A percentile compares a stretch with the other conserved stretches of the same genome.
Evolutionary conservation across 2,329 filamentous ascomycete species (phyloP).

Genomic region (Trichoderma sp.): DNA sequence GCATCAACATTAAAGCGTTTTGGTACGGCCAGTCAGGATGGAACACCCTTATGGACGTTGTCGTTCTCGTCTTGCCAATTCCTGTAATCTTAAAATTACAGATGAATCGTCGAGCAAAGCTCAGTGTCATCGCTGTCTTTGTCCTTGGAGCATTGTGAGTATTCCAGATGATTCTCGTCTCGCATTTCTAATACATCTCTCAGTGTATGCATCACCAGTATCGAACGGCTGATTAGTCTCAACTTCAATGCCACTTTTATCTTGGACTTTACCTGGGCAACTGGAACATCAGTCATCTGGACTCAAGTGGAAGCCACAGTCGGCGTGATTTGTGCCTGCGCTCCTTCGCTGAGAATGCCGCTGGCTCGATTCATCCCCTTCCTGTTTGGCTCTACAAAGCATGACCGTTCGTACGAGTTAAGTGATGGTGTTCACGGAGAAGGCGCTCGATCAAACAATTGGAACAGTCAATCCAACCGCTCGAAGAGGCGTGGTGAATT

Average conservation of each 20-base stretch:
- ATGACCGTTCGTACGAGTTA: neutral
- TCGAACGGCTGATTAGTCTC: slow-evolving; percentile 9
- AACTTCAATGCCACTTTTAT: slow-evolving; percentile 14
- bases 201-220: slow-evolving; percentile 5
- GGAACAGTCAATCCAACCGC: neutral
- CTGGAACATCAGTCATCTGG: slow-evolving; percentile 6
- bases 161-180: no score
- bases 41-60: slow-evolving; percentile 10
- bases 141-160: slow-evolving; percentile 5
- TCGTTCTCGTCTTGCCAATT: slow-evolving; percentile 1
- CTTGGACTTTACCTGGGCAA: slow-evolving; percentile 5
- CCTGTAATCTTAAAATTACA: slow-evolving; percentile 2
- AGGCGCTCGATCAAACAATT: neutral
- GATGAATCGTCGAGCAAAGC: slow-evolving; percentile 10
- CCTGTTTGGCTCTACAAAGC: neutral
- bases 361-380: slow-evolving; percentile 1
- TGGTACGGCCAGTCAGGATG: slow-evolving; percentile 14
- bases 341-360: slow-evolving; percentile 3
- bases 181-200: neutral
- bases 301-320: slow-evolving; percentile 12
- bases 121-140: slow-evolving; percentile 6
- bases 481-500: neutral
- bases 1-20: slow-evolving; percentile 11
- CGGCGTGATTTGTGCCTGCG: slow-evolving; percentile 11
- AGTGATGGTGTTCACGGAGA: neutral